These are phyloP conservation scores for Remersonia thermophila DNA, from an alignment of 2,329 filamentous ascomycete genomes.

Conservation along the genomic window DNA sequence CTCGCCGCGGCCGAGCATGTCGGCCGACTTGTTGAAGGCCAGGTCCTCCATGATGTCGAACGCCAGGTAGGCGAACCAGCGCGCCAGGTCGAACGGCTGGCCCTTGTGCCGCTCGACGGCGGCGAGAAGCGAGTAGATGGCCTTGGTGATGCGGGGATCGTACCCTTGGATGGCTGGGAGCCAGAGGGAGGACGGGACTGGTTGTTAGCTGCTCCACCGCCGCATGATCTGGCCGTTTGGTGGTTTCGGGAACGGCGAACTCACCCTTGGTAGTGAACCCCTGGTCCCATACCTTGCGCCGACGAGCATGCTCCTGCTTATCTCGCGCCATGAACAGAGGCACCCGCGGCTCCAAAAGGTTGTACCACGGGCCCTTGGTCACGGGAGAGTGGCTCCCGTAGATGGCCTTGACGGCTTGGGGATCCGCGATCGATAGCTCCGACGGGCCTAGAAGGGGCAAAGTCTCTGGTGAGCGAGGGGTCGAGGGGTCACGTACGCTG, in stretches of 20 bases:
- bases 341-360: constrained; percentile 19
- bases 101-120: constrained; percentile 4
- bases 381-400: constrained; percentile 21
- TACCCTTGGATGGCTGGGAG: constrained; percentile 10
- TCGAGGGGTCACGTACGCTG: too few species aligned
- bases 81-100: constrained; percentile 6
- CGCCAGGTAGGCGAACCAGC: constrained; percentile 10
- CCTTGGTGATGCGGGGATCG: constrained; percentile 12
- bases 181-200: background rate
- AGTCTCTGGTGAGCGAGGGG: too few species aligned
- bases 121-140: constrained; percentile 9
- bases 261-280: constrained; percentile 20
- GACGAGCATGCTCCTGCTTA: constrained; percentile 19
- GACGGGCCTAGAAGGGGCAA: constrained; percentile 14
- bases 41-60: constrained; percentile 14
- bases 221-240: too few species aligned
- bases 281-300: constrained; percentile 24
- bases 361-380: constrained; percentile 24
- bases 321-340: constrained; percentile 23
- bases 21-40: constrained; percentile 12
- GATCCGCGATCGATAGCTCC: constrained; percentile 23
- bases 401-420: constrained; percentile 19
- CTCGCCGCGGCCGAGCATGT: constrained; percentile 10
- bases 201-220: too few species aligned
- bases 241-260: too few species aligned